Evolutionary conservation across 495 filamentous ascomycete species (phyloP).

Genomic region (Penicillium soppii): DNA sequence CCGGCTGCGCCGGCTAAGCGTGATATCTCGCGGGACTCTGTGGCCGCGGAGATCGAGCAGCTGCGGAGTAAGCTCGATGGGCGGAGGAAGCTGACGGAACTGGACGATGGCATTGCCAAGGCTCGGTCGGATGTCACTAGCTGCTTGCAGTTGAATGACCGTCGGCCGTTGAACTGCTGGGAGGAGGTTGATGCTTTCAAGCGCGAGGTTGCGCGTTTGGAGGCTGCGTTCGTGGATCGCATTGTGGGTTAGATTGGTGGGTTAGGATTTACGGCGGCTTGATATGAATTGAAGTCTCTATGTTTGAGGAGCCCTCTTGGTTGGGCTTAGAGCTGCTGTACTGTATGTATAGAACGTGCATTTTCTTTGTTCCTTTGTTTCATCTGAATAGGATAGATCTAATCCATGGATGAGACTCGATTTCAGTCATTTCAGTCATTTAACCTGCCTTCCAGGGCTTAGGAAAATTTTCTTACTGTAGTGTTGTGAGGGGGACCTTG

Average conservation of each 20-base stretch:
- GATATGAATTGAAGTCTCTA: constrained; percentile 11
- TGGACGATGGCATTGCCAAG: constrained; percentile 65
- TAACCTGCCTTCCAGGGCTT: not conserved
- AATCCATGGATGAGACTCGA: constrained; percentile 13
- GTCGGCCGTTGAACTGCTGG: constrained; percentile 93
- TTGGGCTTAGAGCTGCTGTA: constrained; percentile 22
- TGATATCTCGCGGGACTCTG: constrained; percentile 51
- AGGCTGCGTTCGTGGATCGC: constrained; percentile 83
- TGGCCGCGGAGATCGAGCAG: constrained; percentile 68
- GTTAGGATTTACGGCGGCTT: constrained; percentile 9
- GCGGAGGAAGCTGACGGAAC: constrained; percentile 66
- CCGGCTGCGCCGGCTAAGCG: constrained; percentile 30
- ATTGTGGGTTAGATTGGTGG: constrained; percentile 56
- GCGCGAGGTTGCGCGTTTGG: constrained; percentile 77
- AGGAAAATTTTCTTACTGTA: no score
- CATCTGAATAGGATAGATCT: constrained; percentile 18
- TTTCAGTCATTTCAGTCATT: not conserved
- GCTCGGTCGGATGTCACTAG: constrained; percentile 75
- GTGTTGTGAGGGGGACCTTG: no score
- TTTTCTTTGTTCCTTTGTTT: constrained; percentile 20
- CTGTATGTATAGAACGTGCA: constrained; percentile 33
- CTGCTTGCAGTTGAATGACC: constrained; percentile 82
- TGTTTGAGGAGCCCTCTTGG: constrained; percentile 9
- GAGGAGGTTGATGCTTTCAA: constrained; percentile 89
- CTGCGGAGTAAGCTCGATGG: constrained; percentile 72